phyloP scores from a whole-genome alignment of 176 grass and related monocot species.

The Leersia perrieri region DNA sequence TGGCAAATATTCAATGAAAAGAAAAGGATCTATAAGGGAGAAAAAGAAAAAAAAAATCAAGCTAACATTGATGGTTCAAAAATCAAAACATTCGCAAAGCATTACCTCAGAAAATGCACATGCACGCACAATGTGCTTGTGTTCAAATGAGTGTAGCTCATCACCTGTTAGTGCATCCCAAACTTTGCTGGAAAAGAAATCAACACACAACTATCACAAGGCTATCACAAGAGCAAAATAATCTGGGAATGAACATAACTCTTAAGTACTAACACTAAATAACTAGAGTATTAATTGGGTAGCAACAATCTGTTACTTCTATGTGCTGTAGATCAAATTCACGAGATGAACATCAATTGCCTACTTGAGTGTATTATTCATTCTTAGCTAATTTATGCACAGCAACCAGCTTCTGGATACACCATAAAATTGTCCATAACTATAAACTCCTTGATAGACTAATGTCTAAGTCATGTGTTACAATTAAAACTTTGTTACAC shows the following conservation, averaged over 20 bases:
- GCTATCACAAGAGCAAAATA: background rate
- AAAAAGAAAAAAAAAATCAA: background rate
- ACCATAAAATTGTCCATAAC: background rate
- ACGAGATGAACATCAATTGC: background rate
- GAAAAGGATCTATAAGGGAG: background rate
- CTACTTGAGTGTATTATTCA: background rate
- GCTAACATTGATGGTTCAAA: background rate
- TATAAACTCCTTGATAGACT: background rate
- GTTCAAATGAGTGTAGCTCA: slow-evolving; percentile 88
- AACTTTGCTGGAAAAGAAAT: slow-evolving; percentile 62
- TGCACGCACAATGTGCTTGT: slow-evolving; percentile 87
- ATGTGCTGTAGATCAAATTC: background rate
- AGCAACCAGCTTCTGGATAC: background rate
- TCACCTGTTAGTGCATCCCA: slow-evolving; percentile 88
- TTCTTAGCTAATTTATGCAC: background rate
- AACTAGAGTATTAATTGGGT: background rate
- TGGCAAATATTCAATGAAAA: background rate
- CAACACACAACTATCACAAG: background rate
- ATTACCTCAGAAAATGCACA: slow-evolving; percentile 88
- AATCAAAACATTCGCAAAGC: background rate
- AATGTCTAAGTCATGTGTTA: background rate
- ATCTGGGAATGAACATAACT: background rate
- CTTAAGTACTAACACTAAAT: background rate
- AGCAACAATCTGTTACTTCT: background rate
- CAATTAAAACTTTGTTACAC: background rate